phyloP scores from a whole-genome alignment of 2,329 filamentous ascomycete species.

The Apiospora hydei region DNA sequence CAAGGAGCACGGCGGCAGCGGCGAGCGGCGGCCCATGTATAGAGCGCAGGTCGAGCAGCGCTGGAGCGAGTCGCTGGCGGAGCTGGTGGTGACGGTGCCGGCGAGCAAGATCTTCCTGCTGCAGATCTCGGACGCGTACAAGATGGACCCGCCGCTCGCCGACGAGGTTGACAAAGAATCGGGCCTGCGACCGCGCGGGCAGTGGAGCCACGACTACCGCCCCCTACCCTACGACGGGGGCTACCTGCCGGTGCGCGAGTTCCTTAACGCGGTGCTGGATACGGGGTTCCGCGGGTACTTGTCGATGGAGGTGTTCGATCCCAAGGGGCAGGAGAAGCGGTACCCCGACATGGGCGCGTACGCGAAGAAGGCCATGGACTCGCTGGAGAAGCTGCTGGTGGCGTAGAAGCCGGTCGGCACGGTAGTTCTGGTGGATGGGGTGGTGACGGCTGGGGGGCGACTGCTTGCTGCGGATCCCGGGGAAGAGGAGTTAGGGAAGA shows the following conservation, averaged over 20 bases:
- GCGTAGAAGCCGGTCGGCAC: not conserved
- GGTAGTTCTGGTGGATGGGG: not conserved
- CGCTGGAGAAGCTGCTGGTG: conserved; percentile 47
- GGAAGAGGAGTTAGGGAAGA: not conserved
- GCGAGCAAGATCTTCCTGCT: conserved; percentile 76
- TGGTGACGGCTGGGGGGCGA: not conserved
- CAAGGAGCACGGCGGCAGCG: not conserved
- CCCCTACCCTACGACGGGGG: conserved; percentile 75
- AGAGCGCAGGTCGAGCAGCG: conserved; percentile 54
- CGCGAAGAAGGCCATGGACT: conserved; percentile 58
- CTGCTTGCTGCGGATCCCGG: not conserved
- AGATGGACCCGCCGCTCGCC: conserved; percentile 61
- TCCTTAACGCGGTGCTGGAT: conserved; percentile 68
- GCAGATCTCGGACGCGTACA: conserved; percentile 79
- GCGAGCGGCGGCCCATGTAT: conserved; percentile 26
- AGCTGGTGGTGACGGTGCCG: conserved; percentile 65
- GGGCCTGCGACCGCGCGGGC: conserved; percentile 65
- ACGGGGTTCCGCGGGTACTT: conserved; percentile 75
- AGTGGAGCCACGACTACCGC: conserved; percentile 76
- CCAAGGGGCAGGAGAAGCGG: conserved; percentile 56
- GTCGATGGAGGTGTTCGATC: conserved; percentile 75
- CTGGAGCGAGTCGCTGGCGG: conserved; percentile 62
- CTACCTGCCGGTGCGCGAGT: conserved; percentile 72
- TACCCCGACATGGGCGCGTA: conserved; percentile 52
- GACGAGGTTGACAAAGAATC: conserved; percentile 55